Evolutionary conservation across 495 filamentous ascomycete genomes (phyloP).

Genomic region (Chaetomium fimeti): DNA sequence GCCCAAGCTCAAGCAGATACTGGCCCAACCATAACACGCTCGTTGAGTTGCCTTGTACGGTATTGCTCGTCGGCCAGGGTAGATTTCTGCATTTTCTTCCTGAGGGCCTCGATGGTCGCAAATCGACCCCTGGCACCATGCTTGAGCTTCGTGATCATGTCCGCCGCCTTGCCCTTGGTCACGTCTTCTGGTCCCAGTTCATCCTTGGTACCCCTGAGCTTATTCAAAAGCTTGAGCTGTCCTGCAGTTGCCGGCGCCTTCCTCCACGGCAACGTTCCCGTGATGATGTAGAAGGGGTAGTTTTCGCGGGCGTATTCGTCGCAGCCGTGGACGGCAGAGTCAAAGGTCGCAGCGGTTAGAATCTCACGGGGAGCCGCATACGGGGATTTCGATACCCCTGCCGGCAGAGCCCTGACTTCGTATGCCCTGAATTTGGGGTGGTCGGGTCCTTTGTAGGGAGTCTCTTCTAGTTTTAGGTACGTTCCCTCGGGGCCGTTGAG

Average conservation of each 20-base stretch:
- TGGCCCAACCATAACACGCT: constrained; percentile 67
- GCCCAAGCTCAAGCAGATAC: constrained; percentile 18
- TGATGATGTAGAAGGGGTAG: constrained; percentile 61
- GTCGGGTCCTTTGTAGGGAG: constrained; percentile 16
- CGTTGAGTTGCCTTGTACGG: constrained; percentile 44
- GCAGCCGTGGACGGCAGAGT: constrained; percentile 73
- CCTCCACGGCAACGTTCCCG: constrained; percentile 64
- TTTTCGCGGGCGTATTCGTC: constrained; percentile 71
- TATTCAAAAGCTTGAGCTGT: constrained; percentile 74
- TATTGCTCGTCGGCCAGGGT: constrained; percentile 44
- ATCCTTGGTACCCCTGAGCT: constrained; percentile 54
- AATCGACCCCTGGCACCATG: constrained; percentile 76
- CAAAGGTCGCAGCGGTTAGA: constrained; percentile 57
- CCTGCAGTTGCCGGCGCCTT: constrained; percentile 59
- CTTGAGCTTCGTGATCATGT: constrained; percentile 91
- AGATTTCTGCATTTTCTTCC: constrained; percentile 46
- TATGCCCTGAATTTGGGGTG: constrained; percentile 35
- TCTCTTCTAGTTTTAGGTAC: constrained; percentile 62
- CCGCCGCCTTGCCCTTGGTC: constrained; percentile 77
- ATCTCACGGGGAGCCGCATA: constrained; percentile 67
- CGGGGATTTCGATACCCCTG: constrained; percentile 46
- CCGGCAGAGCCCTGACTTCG: constrained; percentile 42
- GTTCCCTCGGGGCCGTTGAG: constrained; percentile 57
- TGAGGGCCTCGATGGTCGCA: constrained; percentile 49
- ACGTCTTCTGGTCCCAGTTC: constrained; percentile 55